These are phyloP conservation scores for sunflower (Helianthus annuus) DNA, from an alignment of 129 eudicot species.

Conservation along the genomic window DNA sequence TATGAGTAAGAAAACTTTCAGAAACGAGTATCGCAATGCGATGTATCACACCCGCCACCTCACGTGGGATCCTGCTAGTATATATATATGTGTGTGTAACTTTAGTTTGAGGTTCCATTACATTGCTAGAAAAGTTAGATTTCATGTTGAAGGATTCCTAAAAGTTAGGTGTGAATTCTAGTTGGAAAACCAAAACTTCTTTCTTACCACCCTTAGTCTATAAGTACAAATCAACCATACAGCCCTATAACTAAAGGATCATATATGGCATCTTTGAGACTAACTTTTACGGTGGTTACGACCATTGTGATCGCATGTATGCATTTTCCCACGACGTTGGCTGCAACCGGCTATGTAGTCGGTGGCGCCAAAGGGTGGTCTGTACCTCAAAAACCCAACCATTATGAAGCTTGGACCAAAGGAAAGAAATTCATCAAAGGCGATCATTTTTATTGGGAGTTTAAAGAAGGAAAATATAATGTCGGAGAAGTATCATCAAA, in stretches of 20 bases:
- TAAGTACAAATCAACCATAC: neutral
- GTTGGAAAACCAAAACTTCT: too few relatives aligned
- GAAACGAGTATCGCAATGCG: too few relatives aligned
- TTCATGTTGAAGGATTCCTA: too few relatives aligned
- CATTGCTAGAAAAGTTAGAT: too few relatives aligned
- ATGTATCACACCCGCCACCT: too few relatives aligned
- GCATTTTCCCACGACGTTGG: neutral
- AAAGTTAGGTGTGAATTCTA: too few relatives aligned
- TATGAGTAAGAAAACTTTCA: too few relatives aligned
- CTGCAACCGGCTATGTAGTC: neutral
- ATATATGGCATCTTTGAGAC: neutral
- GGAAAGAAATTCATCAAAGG: constrained; percentile 4
- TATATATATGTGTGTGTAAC: too few relatives aligned
- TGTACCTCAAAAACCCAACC: neutral
- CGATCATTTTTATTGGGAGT: neutral
- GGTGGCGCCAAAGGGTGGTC: neutral
- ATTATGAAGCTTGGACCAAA: neutral
- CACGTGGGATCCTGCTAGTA: too few relatives aligned
- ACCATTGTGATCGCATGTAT: neutral
- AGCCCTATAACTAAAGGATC: neutral
- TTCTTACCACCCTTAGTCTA: neutral
- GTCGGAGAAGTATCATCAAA: neutral
- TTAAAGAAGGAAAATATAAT: neutral
- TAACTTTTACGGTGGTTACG: neutral
- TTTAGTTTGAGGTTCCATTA: too few relatives aligned